phyloP scores from a whole-genome alignment of 2,329 filamentous ascomycete species.

The Penicillium verrucosum region DNA sequence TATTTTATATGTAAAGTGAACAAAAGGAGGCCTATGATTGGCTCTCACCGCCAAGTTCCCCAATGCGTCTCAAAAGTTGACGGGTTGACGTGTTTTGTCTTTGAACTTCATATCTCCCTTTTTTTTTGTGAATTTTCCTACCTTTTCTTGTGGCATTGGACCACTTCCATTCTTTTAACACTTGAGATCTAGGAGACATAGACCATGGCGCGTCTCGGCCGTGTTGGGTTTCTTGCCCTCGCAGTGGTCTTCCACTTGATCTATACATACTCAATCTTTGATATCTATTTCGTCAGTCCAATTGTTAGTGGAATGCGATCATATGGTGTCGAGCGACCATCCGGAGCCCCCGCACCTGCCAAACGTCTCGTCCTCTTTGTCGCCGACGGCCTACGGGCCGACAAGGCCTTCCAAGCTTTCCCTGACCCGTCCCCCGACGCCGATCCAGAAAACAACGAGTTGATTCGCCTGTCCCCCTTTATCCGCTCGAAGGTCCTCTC shows the following conservation, averaged over 20 bases:
- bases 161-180: slow-evolving; percentile 22
- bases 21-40: slow-evolving; percentile 20
- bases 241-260: slow-evolving; percentile 90
- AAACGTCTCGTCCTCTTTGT: slow-evolving; percentile 91
- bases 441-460: slow-evolving; percentile 37
- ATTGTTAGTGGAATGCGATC: slow-evolving; percentile 94
- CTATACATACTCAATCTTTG: slow-evolving; percentile 94
- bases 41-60: slow-evolving; percentile 26
- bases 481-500: slow-evolving; percentile 83
- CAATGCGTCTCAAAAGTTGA: slow-evolving; percentile 14
- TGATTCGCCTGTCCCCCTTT: slow-evolving; percentile 83
- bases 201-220: slow-evolving; percentile 56
- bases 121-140: slow-evolving; percentile 8
- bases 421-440: slow-evolving; percentile 71
- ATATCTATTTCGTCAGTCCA: slow-evolving; percentile 97
- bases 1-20: slow-evolving; percentile 1
- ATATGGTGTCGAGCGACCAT: slow-evolving; percentile 64
- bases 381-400: slow-evolving; percentile 93
- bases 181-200: slow-evolving; percentile 11
- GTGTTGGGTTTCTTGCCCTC: slow-evolving; percentile 79
- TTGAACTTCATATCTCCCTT: slow-evolving; percentile 18
- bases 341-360: slow-evolving; percentile 67
- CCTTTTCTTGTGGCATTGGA: slow-evolving; percentile 16
- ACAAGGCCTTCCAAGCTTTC: slow-evolving; percentile 95
- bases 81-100: slow-evolving; percentile 6